Percentiles rank a stretch among this genome's conserved stretches.
These are phyloP conservation scores for Daedaleopsis sinensis DNA, from an alignment of 768 basidiomycete species.

Conservation along the genomic window DNA sequence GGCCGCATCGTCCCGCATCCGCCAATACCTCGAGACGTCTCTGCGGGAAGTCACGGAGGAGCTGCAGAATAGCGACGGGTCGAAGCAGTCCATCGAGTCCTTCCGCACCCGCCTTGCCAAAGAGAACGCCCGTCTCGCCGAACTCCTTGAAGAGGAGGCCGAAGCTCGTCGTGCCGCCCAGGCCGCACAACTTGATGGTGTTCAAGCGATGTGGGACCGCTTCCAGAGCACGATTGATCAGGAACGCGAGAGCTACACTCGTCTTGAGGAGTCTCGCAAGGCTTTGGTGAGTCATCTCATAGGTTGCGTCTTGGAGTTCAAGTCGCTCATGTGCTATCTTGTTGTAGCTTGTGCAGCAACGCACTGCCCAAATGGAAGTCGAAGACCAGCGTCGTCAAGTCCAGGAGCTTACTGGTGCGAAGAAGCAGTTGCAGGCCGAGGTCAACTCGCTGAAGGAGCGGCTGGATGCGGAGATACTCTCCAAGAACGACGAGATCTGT, in stretches of 20 bases:
- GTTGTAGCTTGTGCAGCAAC: slow-evolving; percentile 66
- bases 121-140: slow-evolving; percentile 57
- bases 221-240: slow-evolving; percentile 60
- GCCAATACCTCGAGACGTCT: slow-evolving; percentile 63
- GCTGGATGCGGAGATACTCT: slow-evolving; percentile 51
- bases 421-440: slow-evolving; percentile 61
- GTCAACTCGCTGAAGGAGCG: slow-evolving; percentile 55
- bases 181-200: slow-evolving; percentile 62
- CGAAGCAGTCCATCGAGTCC: slow-evolving; percentile 61
- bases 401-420: slow-evolving; percentile 57
- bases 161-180: slow-evolving; percentile 64
- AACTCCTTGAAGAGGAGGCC: slow-evolving; percentile 63
- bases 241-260: slow-evolving; percentile 63
- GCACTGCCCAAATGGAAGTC: slow-evolving; percentile 62
- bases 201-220: slow-evolving; percentile 68
- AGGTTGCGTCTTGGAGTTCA: not conserved
- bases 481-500: slow-evolving; percentile 66
- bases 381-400: slow-evolving; percentile 66
- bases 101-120: slow-evolving; percentile 57
- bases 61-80: slow-evolving; percentile 65
- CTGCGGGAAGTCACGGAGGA: slow-evolving; percentile 62
- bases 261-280: slow-evolving; percentile 70
- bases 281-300: slow-evolving; percentile 56
- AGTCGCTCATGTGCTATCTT: not conserved
- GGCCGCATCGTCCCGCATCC: slow-evolving; percentile 66